phyloP scores from a whole-genome alignment of 257 asterid species.

The Solanum medicagineum region DNA sequence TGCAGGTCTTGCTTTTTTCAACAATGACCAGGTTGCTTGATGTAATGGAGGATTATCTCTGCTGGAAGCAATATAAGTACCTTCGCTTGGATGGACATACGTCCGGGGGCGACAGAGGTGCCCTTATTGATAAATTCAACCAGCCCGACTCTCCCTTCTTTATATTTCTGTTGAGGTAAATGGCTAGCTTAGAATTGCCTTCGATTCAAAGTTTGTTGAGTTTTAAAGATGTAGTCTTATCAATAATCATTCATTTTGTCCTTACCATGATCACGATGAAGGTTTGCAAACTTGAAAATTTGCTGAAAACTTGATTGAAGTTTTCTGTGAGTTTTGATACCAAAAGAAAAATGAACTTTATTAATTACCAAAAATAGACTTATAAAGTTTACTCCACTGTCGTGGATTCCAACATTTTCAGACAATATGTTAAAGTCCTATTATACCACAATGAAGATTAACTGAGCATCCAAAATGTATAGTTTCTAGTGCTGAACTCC shows the following conservation, averaged over 20 bases:
- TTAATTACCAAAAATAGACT: neutral
- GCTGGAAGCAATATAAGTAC: constrained; percentile 89
- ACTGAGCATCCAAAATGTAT: neutral
- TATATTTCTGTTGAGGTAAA: constrained; percentile 92
- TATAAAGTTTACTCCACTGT: neutral
- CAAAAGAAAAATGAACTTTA: neutral
- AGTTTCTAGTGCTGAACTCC: neutral
- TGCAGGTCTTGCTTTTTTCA: constrained; percentile 93
- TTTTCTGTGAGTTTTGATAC: neutral
- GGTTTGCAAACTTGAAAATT: neutral
- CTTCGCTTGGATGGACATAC: constrained; percentile 98
- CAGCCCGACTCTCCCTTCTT: constrained; percentile 83
- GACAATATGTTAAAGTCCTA: neutral
- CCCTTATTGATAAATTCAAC: constrained; percentile 77
- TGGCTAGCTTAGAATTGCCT: neutral
- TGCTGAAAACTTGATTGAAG: neutral
- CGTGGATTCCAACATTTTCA: neutral
- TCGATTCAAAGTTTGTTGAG: neutral
- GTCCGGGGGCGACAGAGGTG: constrained; percentile 97
- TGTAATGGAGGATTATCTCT: constrained; percentile 97
- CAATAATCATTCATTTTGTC: neutral
- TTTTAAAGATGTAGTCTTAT: neutral
- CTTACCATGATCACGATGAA: neutral
- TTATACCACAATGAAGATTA: neutral
- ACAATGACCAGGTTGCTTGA: constrained; percentile 99